phyloP scores from a whole-genome alignment of 2,329 filamentous ascomycete species.

The Sporothrix pseudoabietina region DNA sequence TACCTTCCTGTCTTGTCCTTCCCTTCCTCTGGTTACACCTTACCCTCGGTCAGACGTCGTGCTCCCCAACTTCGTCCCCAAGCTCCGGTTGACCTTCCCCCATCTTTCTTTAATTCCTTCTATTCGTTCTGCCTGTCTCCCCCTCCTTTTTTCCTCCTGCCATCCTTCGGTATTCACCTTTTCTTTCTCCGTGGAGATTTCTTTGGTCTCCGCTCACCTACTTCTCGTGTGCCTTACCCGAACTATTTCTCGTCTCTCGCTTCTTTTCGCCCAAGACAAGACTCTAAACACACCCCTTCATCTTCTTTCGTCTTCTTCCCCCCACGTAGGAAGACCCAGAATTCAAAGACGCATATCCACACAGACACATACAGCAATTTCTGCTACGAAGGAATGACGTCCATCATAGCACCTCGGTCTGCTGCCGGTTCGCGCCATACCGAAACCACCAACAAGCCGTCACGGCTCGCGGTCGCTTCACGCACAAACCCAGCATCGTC shows the following conservation, averaged over 20 bases:
- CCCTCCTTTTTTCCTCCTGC: background rate
- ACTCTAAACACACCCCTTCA: background rate
- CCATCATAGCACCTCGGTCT: conserved; percentile 40
- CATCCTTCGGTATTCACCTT: background rate
- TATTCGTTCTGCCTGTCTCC: background rate
- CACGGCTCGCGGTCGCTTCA: conserved; percentile 42
- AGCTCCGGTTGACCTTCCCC: conserved; percentile 5
- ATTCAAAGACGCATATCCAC: background rate
- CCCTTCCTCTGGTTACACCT: conserved; percentile 3
- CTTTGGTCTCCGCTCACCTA: background rate
- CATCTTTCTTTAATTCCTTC: background rate
- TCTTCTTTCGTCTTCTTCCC: background rate
- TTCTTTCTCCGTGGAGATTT: background rate
- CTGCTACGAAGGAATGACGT: conserved; percentile 43
- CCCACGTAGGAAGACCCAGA: background rate
- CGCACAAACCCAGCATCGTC: conserved; percentile 41
- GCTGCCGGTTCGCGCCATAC: conserved; percentile 40
- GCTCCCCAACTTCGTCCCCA: conserved; percentile 3
- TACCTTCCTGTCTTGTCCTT: background rate
- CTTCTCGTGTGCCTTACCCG: background rate
- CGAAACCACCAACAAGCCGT: conserved; percentile 43
- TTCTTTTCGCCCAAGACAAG: background rate
- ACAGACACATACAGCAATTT: background rate
- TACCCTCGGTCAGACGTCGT: conserved; percentile 19
- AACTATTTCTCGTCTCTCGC: background rate